Evolutionary conservation across 257 asterid species (phyloP).

Genomic region (Ligustrum vulgare): DNA sequence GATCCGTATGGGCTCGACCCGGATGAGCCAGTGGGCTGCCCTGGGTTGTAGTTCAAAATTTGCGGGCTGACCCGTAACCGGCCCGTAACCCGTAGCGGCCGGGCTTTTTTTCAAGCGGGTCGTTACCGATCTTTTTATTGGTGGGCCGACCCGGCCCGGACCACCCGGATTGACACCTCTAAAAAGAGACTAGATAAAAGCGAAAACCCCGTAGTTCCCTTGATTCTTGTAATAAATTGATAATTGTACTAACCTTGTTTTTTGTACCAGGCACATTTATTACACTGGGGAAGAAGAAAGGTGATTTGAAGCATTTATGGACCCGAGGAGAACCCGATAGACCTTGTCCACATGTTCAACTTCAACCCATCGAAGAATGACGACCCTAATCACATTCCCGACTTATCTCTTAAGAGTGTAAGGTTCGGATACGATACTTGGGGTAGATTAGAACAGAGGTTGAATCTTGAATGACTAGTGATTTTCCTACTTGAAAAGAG

Average conservation of each 20-base stretch:
- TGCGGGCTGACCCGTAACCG: no score
- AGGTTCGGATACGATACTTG: neutral
- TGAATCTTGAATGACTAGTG: neutral
- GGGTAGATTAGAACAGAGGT: neutral
- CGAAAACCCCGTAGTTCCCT: neutral
- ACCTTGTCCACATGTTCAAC: constrained; percentile 72
- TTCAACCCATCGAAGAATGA: constrained; percentile 20
- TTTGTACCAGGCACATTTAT: constrained; percentile 67
- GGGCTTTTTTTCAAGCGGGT: no score
- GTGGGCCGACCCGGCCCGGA: no score
- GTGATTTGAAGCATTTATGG: constrained; percentile 83
- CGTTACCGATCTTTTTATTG: no score
- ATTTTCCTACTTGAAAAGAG: neutral
- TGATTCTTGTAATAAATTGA: no score
- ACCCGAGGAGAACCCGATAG: constrained; percentile 84
- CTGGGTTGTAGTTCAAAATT: no score
- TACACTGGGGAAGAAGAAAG: constrained; percentile 69
- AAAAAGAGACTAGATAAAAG: neutral
- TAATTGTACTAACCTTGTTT: no score
- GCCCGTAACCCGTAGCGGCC: no score
- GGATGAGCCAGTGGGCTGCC: no score
- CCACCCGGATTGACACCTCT: no score
- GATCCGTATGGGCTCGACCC: no score
- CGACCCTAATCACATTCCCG: neutral
- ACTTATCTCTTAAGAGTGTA: neutral